A percentile compares a stretch with the other conserved stretches of the same genome.
Conservation (phyloP, 1,284 basidiomycete genomes). For the Ceratorhiza oryzae-sativae region DNA sequence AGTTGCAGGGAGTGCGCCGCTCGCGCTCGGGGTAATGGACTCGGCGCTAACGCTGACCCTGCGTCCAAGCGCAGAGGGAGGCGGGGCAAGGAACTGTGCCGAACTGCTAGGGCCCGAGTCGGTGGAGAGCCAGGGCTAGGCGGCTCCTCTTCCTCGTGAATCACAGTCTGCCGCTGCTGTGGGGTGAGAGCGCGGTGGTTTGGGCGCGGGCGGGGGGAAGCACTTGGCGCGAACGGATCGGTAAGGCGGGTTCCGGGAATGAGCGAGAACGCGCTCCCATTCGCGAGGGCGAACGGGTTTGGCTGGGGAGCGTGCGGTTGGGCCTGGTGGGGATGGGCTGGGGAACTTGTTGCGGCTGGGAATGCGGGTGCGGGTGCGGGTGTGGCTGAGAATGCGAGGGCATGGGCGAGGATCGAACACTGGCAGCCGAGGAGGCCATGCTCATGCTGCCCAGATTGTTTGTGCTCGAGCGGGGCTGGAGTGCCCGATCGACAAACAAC, state of each 20-base stretch:
- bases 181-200: slow-evolving; percentile 54
- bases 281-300: slow-evolving; percentile 28
- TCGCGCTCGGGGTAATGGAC: slow-evolving; percentile 84
- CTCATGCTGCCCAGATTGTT: slow-evolving; percentile 17
- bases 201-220: slow-evolving; percentile 39
- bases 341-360: slow-evolving; percentile 55
- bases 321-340: slow-evolving; percentile 51
- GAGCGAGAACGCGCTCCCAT: slow-evolving; percentile 33
- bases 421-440: slow-evolving; percentile 4
- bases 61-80: slow-evolving; percentile 79
- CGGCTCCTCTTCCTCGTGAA: slow-evolving; percentile 41
- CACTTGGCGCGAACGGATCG: slow-evolving; percentile 19
- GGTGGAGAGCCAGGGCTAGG: slow-evolving; percentile 35
- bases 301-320: slow-evolving; percentile 28
- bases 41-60: slow-evolving; percentile 98
- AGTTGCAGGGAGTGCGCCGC: slow-evolving; percentile 63
- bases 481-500: slow-evolving; percentile 64
- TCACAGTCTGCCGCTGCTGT: slow-evolving; percentile 42
- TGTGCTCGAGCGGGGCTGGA: slow-evolving; percentile 5
- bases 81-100: slow-evolving; percentile 69
- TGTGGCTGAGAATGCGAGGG: slow-evolving; percentile 36
- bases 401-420: slow-evolving; percentile 32
- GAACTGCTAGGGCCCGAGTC: slow-evolving; percentile 46
- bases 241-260: slow-evolving; percentile 30
- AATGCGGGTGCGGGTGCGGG: slow-evolving; percentile 47